These are phyloP conservation scores for Hyaloperonospora brassicae DNA, from an alignment of 352 stramenopile genomes.

Conservation along the genomic window DNA sequence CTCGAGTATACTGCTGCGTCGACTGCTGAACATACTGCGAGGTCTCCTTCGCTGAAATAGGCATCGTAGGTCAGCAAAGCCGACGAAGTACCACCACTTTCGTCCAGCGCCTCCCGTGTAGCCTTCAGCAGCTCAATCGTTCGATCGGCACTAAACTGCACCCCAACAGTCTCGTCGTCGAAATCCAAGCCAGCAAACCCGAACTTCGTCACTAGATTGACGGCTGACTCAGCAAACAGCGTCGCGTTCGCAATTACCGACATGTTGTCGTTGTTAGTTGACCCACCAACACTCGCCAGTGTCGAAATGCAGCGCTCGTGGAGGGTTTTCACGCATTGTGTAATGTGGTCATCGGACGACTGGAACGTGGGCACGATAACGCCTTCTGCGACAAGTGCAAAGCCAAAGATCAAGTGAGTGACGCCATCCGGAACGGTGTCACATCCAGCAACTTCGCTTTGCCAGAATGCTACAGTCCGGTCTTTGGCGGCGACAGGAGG, in stretches of 20 bases:
- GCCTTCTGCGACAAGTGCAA: constrained; percentile 53
- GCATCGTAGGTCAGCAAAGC: constrained; percentile 65
- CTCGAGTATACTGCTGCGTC: constrained; percentile 36
- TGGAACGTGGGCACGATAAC: constrained; percentile 50
- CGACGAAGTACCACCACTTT: constrained; percentile 13
- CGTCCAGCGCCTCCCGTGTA: constrained; percentile 36
- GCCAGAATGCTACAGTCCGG: constrained; percentile 74
- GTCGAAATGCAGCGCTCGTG: constrained; percentile 53
- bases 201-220: constrained; percentile 48
- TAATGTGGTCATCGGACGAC: constrained; percentile 44
- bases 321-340: constrained; percentile 47
- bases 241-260: constrained; percentile 32
- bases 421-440: constrained; percentile 61
- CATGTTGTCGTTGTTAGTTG: constrained; percentile 65
- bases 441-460: constrained; percentile 66
- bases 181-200: constrained; percentile 69
- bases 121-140: constrained; percentile 41
- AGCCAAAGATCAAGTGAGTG: constrained; percentile 68
- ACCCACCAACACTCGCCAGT: constrained; percentile 57
- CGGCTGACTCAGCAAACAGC: constrained; percentile 43
- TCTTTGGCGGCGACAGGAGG: constrained; percentile 31
- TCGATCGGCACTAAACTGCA: constrained; percentile 41
- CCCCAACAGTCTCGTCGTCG: constrained; percentile 62
- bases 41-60: constrained; percentile 57
- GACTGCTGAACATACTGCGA: constrained; percentile 43